Evolutionary conservation across 2,329 filamentous ascomycete species (phyloP).

Genomic region (Talaromyces sp.): DNA sequence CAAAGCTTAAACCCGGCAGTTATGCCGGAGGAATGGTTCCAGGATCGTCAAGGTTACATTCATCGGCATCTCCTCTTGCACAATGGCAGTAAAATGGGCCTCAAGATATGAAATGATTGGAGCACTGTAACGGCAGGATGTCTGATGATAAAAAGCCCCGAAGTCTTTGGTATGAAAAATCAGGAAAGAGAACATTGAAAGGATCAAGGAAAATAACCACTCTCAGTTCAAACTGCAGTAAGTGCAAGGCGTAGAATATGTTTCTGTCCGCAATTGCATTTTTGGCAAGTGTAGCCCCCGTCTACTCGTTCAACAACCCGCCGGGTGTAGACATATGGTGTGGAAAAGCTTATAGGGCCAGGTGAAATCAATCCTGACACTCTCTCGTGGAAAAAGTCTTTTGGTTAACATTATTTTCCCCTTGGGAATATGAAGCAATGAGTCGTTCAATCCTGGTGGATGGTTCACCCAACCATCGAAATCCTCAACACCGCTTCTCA

Average conservation of each 20-base stretch:
- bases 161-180: neutral
- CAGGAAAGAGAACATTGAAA: neutral
- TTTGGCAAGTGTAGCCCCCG: neutral
- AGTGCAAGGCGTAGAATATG: neutral
- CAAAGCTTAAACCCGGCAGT: neutral
- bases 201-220: no score
- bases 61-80: neutral
- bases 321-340: conserved; percentile 50
- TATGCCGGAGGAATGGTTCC: neutral
- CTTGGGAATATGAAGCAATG: conserved; percentile 35
- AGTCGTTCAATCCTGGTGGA: conserved; percentile 51
- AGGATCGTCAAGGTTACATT: neutral
- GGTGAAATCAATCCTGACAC: conserved; percentile 29
- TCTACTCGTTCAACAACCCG: conserved; percentile 35
- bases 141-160: neutral
- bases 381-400: neutral
- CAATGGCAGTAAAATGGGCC: neutral
- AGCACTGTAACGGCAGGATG: neutral
- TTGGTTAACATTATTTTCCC: neutral
- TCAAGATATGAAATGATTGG: neutral
- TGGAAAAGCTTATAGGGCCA: conserved; percentile 49
- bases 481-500: conserved; percentile 40
- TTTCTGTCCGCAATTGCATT: neutral
- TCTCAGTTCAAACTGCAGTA: neutral
- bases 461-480: conserved; percentile 42